A percentile compares a stretch with the other conserved stretches of the same genome.
These are phyloP conservation scores for Daldinia eschscholtzii DNA, from an alignment of 2,329 filamentous ascomycete genomes.

Conservation along the genomic window DNA sequence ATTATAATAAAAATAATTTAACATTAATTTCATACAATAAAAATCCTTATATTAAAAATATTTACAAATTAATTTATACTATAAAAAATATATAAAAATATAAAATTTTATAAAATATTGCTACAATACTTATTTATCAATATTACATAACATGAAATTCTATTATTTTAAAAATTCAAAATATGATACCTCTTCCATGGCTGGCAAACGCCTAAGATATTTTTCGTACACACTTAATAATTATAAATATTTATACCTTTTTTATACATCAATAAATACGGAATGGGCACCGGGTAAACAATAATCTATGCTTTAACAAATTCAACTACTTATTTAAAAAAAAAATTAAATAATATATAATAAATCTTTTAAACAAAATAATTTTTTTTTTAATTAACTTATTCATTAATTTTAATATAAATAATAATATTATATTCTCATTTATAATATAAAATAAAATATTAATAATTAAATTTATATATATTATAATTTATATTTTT, in stretches of 20 bases:
- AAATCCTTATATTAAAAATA: not conserved
- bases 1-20: conserved; percentile 6
- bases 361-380: conserved; percentile 11
- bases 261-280: not conserved
- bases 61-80: not conserved
- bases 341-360: conserved; percentile 7
- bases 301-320: not conserved
- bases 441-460: conserved; percentile 6
- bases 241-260: not conserved
- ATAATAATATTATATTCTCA: not conserved
- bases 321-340: conserved; percentile 5
- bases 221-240: not conserved
- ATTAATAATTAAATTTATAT: not conserved
- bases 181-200: not conserved
- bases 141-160: not conserved
- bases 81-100: not conserved
- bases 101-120: not conserved
- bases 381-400: conserved; percentile 3
- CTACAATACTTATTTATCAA: not conserved
- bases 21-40: conserved; percentile 2
- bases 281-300: not conserved
- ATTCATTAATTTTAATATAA: conserved; percentile 4
- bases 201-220: not conserved
- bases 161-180: not conserved
- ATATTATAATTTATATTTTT: not conserved